Evolutionary conservation across 2,329 filamentous ascomycete species (phyloP).

Genomic region (Lanzia echinophila): DNA sequence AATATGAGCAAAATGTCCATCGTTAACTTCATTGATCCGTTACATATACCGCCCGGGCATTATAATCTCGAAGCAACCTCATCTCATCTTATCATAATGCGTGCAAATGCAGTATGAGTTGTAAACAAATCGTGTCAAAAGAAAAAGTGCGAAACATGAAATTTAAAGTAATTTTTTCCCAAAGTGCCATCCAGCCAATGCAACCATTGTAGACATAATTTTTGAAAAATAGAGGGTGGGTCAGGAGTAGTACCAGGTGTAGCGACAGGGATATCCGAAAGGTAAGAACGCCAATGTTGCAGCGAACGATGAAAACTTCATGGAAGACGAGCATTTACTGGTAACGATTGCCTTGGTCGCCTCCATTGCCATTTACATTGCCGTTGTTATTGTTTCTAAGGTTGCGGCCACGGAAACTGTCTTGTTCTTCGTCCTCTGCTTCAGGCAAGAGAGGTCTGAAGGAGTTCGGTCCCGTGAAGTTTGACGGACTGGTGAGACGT

Average conservation of each 20-base stretch:
- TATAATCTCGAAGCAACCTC: neutral
- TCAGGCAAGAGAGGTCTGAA: neutral
- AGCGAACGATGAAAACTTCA: neutral
- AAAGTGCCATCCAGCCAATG: neutral
- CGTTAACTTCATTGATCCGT: neutral
- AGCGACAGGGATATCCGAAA: neutral
- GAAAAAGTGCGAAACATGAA: neutral
- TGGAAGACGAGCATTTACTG: neutral
- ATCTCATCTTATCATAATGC: neutral
- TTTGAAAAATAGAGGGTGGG: neutral
- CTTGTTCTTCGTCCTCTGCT: neutral
- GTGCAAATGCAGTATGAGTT: neutral
- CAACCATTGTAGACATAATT: too few species aligned
- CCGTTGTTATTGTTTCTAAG: too few species aligned
- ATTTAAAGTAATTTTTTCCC: neutral
- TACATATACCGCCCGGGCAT: conserved; percentile 4
- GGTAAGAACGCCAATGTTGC: neutral
- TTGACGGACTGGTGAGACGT: conserved; percentile 1
- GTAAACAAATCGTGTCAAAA: neutral
- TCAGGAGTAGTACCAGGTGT: neutral
- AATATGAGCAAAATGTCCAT: neutral
- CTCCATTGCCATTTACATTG: neutral
- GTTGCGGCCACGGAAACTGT: neutral
- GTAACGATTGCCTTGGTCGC: neutral
- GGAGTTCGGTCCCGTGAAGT: neutral